Conservation (phyloP, 257 asterid genomes). For the Rhazya stricta region DNA sequence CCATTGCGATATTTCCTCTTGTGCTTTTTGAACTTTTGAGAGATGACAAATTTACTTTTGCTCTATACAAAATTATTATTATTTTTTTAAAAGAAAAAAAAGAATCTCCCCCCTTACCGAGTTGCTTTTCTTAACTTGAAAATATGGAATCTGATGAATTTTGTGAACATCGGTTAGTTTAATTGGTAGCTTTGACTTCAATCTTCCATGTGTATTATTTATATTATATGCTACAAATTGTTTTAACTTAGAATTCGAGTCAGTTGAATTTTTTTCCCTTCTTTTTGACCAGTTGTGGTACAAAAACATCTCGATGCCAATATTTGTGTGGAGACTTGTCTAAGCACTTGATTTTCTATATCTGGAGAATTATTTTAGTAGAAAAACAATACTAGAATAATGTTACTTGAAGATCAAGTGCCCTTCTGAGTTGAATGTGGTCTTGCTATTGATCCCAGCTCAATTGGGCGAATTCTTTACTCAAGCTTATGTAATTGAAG, state of each 20-base stretch:
- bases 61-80: background rate
- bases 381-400: background rate
- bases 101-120: background rate
- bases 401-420: background rate
- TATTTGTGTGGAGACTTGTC: background rate
- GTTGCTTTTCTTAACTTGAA: constrained; percentile 6
- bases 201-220: background rate
- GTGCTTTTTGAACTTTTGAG: constrained; percentile 3
- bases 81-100: no score
- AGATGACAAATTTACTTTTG: background rate
- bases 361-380: background rate
- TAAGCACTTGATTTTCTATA: background rate
- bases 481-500: background rate
- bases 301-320: background rate
- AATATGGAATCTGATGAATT: constrained; percentile 1
- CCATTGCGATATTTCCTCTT: background rate
- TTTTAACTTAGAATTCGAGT: background rate
- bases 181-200: background rate
- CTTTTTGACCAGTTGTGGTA: background rate
- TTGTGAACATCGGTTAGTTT: background rate
- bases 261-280: background rate
- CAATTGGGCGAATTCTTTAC: background rate
- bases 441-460: background rate
- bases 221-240: background rate
- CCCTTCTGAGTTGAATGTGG: background rate